Evolutionary conservation across 441 rosid genomes (phyloP).

Genomic region (Eutrema salsugineum): DNA sequence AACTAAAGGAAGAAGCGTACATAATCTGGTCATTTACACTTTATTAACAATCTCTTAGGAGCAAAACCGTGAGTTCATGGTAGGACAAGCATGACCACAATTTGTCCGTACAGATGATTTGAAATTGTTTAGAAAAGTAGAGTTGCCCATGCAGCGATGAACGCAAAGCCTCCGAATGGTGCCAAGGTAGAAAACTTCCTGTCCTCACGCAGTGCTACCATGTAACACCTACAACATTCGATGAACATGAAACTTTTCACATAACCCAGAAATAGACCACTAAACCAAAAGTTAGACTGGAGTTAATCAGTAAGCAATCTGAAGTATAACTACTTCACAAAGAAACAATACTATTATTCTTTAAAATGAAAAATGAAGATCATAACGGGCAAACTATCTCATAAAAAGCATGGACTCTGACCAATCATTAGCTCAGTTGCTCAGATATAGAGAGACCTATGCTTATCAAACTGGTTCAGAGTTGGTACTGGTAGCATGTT

Average conservation of each 20-base stretch:
- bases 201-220: conserved; percentile 66
- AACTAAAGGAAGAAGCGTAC: not conserved
- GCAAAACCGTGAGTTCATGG: not conserved
- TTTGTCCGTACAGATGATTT: not conserved
- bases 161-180: conserved; percentile 86
- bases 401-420: too few relatives aligned
- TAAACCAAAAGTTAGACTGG: not conserved
- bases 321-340: not conserved
- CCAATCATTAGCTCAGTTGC: too few relatives aligned
- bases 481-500: too few relatives aligned
- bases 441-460: too few relatives aligned
- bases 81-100: not conserved
- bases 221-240: conserved; percentile 51
- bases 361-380: not conserved
- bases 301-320: not conserved
- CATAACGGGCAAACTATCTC: not conserved
- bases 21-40: not conserved
- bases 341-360: not conserved
- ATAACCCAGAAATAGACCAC: not conserved
- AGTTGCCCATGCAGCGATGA: conserved; percentile 85
- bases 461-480: not conserved
- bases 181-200: conserved; percentile 59
- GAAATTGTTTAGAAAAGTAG: conserved; percentile 52
- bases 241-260: not conserved
- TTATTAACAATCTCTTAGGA: conserved; percentile 3